These are phyloP conservation scores for Penicillium nucicola DNA, from an alignment of 495 filamentous ascomycete species.

Conservation along the genomic window DNA sequence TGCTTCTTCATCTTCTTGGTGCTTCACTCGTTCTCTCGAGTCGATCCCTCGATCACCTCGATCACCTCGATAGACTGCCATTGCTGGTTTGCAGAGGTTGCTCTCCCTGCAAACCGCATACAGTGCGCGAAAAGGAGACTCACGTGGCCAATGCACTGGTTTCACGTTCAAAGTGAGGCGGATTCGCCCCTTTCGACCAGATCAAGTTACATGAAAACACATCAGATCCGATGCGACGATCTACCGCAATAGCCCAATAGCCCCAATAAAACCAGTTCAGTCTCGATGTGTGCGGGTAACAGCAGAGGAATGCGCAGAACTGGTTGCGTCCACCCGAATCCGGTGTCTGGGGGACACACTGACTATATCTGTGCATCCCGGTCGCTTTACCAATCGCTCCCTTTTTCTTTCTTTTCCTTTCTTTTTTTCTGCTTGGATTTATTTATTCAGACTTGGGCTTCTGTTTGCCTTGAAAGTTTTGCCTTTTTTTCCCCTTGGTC, in stretches of 20 bases:
- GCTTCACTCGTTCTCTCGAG: conserved; percentile 1
- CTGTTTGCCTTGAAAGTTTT: conserved; percentile 6
- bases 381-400: conserved; percentile 22
- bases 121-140: conserved; percentile 2
- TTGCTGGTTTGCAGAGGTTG: too few relatives aligned
- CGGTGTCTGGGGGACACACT: conserved; percentile 19
- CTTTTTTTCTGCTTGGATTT: conserved; percentile 9
- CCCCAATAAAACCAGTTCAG: background rate
- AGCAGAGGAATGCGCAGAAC: conserved; percentile 10
- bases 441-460: conserved; percentile 5
- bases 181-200: background rate
- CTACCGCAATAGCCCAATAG: background rate
- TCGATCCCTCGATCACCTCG: background rate
- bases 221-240: background rate
- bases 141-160: conserved; percentile 8
- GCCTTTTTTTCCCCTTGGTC: background rate
- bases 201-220: background rate
- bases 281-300: conserved; percentile 6
- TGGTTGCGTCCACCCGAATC: conserved; percentile 29
- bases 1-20: background rate
- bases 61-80: background rate
- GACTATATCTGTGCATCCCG: conserved; percentile 28
- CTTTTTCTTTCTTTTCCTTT: conserved; percentile 12
- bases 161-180: conserved; percentile 9
- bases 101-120: background rate